Evolutionary conservation across 768 basidiomycete species (phyloP).

Genomic region (Cantharellus cinnabarinus): DNA sequence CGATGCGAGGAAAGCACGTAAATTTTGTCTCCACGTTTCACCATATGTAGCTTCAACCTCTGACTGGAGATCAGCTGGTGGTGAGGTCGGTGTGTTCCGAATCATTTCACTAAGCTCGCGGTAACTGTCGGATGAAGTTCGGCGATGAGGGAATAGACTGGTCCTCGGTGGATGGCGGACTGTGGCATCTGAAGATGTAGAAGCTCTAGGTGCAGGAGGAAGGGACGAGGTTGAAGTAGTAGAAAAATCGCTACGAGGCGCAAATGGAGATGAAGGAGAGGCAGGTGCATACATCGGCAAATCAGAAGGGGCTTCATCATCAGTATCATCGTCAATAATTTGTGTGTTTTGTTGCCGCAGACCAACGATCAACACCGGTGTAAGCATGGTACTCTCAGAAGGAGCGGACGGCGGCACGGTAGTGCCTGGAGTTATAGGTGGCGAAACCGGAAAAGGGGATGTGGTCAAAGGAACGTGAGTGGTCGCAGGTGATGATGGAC

Average conservation of each 20-base stretch:
- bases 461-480: not conserved
- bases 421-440: constrained; percentile 1
- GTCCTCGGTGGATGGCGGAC: not conserved
- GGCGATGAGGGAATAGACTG: not conserved
- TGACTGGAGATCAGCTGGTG: not conserved
- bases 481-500: not conserved
- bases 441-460: not conserved
- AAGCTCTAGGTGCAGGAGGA: not conserved
- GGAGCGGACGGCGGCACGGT: not conserved
- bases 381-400: not conserved
- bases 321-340: not conserved
- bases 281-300: not conserved
- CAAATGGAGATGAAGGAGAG: not conserved
- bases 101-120: not conserved
- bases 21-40: not conserved
- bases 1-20: not conserved
- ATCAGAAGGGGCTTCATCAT: too few relatives aligned
- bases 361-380: not conserved
- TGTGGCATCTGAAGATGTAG: not conserved
- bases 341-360: not conserved
- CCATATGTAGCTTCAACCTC: not conserved
- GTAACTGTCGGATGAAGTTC: not conserved
- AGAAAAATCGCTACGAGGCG: not conserved
- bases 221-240: not conserved
- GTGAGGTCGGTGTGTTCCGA: not conserved